Base-by-base conservation (phyloP, 345 rosid genomes). In the Populus deltoides region DNA sequence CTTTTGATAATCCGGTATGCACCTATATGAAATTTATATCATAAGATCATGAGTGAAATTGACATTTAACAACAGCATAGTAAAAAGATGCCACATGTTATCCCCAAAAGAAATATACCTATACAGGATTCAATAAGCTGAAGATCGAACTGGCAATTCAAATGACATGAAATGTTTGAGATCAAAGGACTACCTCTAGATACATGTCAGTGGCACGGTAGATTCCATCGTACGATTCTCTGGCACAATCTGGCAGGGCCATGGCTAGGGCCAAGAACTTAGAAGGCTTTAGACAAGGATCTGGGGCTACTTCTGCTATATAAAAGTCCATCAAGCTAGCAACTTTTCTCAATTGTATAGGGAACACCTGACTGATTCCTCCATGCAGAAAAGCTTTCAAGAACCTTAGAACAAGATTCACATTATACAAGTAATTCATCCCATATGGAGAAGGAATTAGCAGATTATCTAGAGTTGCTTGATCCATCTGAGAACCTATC, bases 231-330 rank as follows among this genome's bases (percentile, higher is more conserved):
- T 82, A 87, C 1, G 89, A 91, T 57, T 90, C 97, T 82, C 97
- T 80, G 7, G 94, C 90, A 57, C 83, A 84, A 83, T 89, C 97
- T 0, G 98, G 98, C 70, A 96, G 55, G 67, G 89, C 86, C 82
- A 69, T 75, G 70, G 85, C 84, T 17, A 96, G 83, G 72, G 93
- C 87, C 24, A 90, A 72, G 81, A 93, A 92, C 88, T 90, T 96
- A 0, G 94, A 88, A 25, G 91, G 78, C 80, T 86, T 93, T 71
- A 93, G 75, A 75, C 84, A 88, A 72, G 90, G 99, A 85, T 96
- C 99, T 4, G 99, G 94, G 39, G 99, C 97, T 78, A 96, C 98
- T 85, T 96, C 98, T 47, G 90, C 89, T 75, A 91, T 75, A 78
- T 93, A 96, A 78, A 84, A 84, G 82, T 96, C 99, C 82, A 93